Base-by-base conservation (phyloP, 2,329 filamentous ascomycete genomes). In the Colletotrichum euphorbiae region DNA sequence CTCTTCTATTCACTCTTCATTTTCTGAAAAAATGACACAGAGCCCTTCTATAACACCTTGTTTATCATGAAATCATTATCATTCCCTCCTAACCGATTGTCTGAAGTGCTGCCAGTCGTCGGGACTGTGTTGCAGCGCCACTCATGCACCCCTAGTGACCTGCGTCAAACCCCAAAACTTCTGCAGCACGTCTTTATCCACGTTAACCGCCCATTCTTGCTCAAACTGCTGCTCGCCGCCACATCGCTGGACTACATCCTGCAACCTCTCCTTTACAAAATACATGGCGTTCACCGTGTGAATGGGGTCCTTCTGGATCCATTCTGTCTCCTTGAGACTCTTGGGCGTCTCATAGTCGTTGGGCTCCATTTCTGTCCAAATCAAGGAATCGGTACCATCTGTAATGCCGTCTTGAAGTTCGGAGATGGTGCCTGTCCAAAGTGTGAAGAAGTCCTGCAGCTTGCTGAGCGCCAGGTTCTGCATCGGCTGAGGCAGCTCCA, bases 371-470 rank as follows among this genome's bases (percentile, higher is more conserved):
- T 79, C 74, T 1, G 73, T 75, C 80, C 83, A 84, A 12, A 89
- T 80, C n/a, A 88, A 79, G 60, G 79, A 82, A 74, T 90, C 88
- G 1, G 78, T 77, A 2, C 79, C 83, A 52, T 85, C 82, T 28
- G 83, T 82, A 45, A 83, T 82, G 24, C 87, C 87, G 51, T 90
- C 89, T 59, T 90, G 83, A 56, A 94, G 79, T 73, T 93, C 90
- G 1, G 80, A 80, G 33, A 94, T 81, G 1, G 93, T 85, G 70
- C 86, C 87, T 2, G 90, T 92, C 93, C 93, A 96, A 80, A 94
- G 85, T 1, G 85, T 84, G 73, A 96, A 89, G 73, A 92, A 89
- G 73, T 90, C 90, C 76, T 96, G 93, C 62, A 96, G 81, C 42
- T 84, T 85, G 2, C 77, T 75, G 4, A 93, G 79, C 2, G 88